Evolutionary conservation across 2,329 filamentous ascomycete genomes (phyloP).

Genomic region (Leptographium galeiforme): DNA sequence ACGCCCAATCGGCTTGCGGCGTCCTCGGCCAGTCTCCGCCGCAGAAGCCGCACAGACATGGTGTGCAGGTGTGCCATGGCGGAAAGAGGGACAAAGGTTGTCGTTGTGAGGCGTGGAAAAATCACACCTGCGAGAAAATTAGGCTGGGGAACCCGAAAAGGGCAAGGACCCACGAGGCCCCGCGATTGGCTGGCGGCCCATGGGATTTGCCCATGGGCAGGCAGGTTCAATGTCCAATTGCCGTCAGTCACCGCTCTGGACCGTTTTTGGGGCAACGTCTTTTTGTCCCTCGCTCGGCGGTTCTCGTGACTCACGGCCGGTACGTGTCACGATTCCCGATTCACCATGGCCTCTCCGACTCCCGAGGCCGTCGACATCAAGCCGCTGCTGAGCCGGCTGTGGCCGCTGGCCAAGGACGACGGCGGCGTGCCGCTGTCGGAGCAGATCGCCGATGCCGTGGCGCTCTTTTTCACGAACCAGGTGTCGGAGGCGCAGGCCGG

Average conservation of each 20-base stretch:
- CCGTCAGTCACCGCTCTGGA: slow-evolving; percentile 9
- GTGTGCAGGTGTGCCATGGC: slow-evolving; percentile 4
- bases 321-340: background rate
- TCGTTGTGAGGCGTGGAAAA: background rate
- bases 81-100: background rate
- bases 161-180: background rate
- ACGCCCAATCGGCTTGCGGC: background rate
- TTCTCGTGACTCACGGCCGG: background rate
- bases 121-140: background rate
- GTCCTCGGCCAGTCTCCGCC: slow-evolving; percentile 7
- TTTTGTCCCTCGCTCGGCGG: background rate
- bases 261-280: background rate
- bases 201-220: too few relatives aligned
- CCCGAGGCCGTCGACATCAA: slow-evolving; percentile 43
- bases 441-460: slow-evolving; percentile 82
- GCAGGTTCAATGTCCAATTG: slow-evolving; percentile 1
- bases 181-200: background rate
- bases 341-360: slow-evolving; percentile 3
- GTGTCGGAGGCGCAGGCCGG: slow-evolving; percentile 81
- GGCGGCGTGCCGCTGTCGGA: slow-evolving; percentile 46
- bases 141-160: too few relatives aligned
- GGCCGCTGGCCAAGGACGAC: slow-evolving; percentile 35
- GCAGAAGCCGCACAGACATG: slow-evolving; percentile 1
- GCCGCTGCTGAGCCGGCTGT: slow-evolving; percentile 58
- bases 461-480: slow-evolving; percentile 80